Evolutionary conservation across 2,329 filamentous ascomycete genomes (phyloP), one percentile per base, ranked within the genome.

Genomic region (Nemania sp.): DNA sequence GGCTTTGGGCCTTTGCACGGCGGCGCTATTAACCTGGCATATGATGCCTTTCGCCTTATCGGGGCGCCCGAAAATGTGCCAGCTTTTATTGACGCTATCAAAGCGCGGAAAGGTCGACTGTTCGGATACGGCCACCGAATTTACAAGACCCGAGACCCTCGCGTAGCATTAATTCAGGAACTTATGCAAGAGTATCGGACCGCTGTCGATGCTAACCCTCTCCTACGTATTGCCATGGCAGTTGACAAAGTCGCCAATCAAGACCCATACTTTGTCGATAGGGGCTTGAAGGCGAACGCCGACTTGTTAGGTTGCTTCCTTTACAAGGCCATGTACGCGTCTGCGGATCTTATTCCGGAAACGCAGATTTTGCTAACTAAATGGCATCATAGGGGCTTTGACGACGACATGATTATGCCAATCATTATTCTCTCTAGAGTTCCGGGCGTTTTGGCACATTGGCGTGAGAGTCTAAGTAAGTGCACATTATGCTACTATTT

Each of bases 1-100:
- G 67, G 65, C 3, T 75, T 76, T 61, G 77, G 77, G 0, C 74
- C 75, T 2, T 68, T 80, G 2, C 77, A 80, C 62, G 76, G 74
- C 46, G 77, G 77, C 8, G 78, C 78, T 9, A 76, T 76, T 19
- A 77, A 79, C 49, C 67, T 75, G 3, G 77, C 76, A 0, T 78
- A 79, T 63, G 70, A 73, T 26, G 68, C 66, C 22, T 67, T 78
- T 5, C 59, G 66, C 45, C 60, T 70, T 40, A 68, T 78, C 46
- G 72, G 71, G 9, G 66, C 53, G 5, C 64, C 68, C 5, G 70
- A 72, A 19, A 70, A 70, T 28, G 73, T 77, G 3, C 70, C 70
- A 1, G 49, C 56, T 1, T 66, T 73, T 51, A 71, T 78, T 15
- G 68, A 70, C 14, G 62, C 67, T 5, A 72, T 77, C 5, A 77